Evolutionary conservation across 495 filamentous ascomycete species (phyloP).

Genomic region (Penicillium odoratum): DNA sequence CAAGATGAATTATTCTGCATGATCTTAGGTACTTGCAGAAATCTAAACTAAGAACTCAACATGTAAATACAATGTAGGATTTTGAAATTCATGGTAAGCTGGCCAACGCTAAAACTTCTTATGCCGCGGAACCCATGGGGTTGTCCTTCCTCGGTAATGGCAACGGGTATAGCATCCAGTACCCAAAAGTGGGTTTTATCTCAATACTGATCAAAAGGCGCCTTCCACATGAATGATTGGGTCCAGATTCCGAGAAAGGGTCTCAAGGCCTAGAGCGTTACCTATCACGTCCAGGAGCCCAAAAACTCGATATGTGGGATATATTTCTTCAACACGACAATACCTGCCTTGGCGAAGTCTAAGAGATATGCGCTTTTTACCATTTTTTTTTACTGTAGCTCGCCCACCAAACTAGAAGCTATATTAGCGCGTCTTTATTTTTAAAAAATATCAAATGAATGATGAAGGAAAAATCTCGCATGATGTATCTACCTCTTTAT

Average conservation of each 20-base stretch:
- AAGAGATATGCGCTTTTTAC: too few species aligned
- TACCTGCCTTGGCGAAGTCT: background rate
- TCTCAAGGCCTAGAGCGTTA: constrained; percentile 48
- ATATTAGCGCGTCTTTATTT: too few species aligned
- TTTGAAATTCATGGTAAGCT: constrained; percentile 17
- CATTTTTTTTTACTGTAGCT: too few species aligned
- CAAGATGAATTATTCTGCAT: background rate
- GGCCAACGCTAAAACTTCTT: constrained; percentile 14
- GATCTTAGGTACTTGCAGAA: constrained; percentile 36
- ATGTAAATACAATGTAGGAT: too few species aligned
- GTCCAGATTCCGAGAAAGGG: constrained; percentile 7
- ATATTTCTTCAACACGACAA: background rate
- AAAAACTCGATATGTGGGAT: background rate
- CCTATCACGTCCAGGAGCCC: constrained; percentile 33
- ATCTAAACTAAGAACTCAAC: too few species aligned
- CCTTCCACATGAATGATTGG: background rate
- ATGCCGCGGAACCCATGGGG: constrained; percentile 34
- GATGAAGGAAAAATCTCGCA: too few species aligned
- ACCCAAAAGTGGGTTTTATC: constrained; percentile 23
- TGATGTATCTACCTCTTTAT: too few species aligned
- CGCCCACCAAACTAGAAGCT: too few species aligned
- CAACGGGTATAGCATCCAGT: constrained; percentile 42
- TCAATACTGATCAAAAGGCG: constrained; percentile 28
- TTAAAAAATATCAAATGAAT: too few species aligned
- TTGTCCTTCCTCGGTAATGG: constrained; percentile 44